Evolutionary conservation across 2,329 filamentous ascomycete species (phyloP).

Genomic region (Colletotrichum tropicale): DNA sequence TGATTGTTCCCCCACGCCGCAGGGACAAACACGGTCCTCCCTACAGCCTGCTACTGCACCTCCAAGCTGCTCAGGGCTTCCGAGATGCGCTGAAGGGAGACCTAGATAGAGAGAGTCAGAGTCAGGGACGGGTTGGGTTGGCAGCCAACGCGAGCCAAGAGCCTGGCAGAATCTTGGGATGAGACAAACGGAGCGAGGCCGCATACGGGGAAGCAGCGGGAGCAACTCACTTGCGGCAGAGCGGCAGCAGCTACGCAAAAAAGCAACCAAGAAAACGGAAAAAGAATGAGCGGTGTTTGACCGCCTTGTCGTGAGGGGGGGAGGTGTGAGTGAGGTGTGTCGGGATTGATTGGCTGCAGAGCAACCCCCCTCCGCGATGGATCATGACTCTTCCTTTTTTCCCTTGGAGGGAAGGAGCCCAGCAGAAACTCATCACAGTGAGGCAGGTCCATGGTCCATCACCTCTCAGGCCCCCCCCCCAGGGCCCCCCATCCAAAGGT

Average conservation of each 20-base stretch:
- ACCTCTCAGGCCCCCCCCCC: background rate
- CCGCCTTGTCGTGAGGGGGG: slow-evolving; percentile 8
- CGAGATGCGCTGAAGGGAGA: background rate
- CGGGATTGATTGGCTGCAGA: slow-evolving; percentile 12
- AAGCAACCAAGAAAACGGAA: slow-evolving; percentile 6
- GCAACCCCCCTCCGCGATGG: background rate
- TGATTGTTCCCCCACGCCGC: slow-evolving; percentile 6
- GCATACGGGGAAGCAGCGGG: slow-evolving; percentile 18
- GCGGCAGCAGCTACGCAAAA: background rate
- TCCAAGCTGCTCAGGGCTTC: background rate
- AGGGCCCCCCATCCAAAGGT: background rate
- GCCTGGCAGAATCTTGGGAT: background rate
- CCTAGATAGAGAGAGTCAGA: background rate
- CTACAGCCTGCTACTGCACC: background rate
- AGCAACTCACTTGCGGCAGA: background rate
- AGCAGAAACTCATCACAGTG: background rate
- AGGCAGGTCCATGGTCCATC: background rate
- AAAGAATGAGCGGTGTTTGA: slow-evolving; percentile 21
- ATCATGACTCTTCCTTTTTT: background rate
- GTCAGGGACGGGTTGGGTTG: background rate
- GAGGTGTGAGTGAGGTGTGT: background rate
- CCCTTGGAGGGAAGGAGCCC: background rate
- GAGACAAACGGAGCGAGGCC: background rate
- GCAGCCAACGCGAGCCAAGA: background rate
- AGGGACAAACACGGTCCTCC: slow-evolving; percentile 4